Conservation (phyloP, 2,329 filamentous ascomycete species). For the Hymenoscyphus salicellus region DNA sequence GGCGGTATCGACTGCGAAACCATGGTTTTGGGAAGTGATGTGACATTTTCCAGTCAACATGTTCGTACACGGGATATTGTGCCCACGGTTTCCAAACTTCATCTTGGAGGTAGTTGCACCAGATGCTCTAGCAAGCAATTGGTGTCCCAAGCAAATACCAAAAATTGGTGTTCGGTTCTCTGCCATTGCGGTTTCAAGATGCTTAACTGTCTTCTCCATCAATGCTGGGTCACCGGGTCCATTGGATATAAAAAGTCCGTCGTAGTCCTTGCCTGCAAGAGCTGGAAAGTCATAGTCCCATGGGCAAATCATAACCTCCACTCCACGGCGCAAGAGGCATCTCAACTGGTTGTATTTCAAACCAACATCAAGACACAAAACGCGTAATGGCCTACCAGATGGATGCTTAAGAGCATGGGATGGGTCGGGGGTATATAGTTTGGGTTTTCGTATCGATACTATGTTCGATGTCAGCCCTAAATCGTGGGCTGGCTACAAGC, state of each 20-base stretch:
- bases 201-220: slow-evolving; percentile 73
- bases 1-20: slow-evolving; percentile 82
- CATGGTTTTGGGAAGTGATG: slow-evolving; percentile 98
- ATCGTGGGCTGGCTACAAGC: slow-evolving; percentile 21
- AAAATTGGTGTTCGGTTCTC: slow-evolving; percentile 85
- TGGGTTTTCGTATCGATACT: slow-evolving; percentile 88
- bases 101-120: slow-evolving; percentile 88
- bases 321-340: slow-evolving; percentile 84
- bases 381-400: slow-evolving; percentile 79
- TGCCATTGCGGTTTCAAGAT: slow-evolving; percentile 72
- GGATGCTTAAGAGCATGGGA: slow-evolving; percentile 76
- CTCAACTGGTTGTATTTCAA: slow-evolving; percentile 98
- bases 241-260: slow-evolving; percentile 97
- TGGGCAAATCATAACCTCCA: slow-evolving; percentile 90
- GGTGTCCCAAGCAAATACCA: slow-evolving; percentile 93
- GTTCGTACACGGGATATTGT: slow-evolving; percentile 98
- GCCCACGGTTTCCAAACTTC: slow-evolving; percentile 98
- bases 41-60: slow-evolving; percentile 94
- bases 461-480: slow-evolving; percentile 41
- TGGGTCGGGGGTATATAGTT: slow-evolving; percentile 75
- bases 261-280: slow-evolving; percentile 77
- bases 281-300: slow-evolving; percentile 91
- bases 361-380: slow-evolving; percentile 92
- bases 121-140: slow-evolving; percentile 83
- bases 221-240: slow-evolving; percentile 92